A percentile compares a stretch with the other conserved stretches of the same genome.
Evolutionary conservation across 208 protist genomes (phyloP).

Genomic region (Lotmaria passim): DNA sequence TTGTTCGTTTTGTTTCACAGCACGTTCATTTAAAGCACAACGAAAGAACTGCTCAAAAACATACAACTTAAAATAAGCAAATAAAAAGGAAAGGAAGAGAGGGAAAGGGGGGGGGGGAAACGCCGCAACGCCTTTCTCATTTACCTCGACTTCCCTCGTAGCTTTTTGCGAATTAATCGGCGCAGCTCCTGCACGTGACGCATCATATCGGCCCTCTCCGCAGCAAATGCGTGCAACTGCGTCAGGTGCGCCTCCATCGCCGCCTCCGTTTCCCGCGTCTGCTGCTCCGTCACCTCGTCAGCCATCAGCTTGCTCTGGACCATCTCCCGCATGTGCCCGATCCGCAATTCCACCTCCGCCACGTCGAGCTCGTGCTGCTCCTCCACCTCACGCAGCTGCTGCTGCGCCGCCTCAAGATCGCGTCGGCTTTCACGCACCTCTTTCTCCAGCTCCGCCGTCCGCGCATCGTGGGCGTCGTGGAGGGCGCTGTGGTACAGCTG

Average conservation of each 20-base stretch:
- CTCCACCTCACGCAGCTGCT: conserved; percentile 20
- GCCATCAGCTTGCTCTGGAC: conserved; percentile 67
- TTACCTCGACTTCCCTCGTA: conserved; percentile 15
- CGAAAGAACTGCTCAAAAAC: neutral
- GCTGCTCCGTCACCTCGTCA: conserved; percentile 57
- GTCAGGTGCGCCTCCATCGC: conserved; percentile 46
- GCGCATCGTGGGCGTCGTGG: neutral
- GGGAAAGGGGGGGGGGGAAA: neutral
- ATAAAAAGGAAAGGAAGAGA: neutral
- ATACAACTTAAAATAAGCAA: neutral
- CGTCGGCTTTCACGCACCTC: conserved; percentile 3
- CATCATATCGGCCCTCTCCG: conserved; percentile 39
- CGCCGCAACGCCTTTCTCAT: no score
- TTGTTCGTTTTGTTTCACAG: no score
- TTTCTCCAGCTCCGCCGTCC: conserved; percentile 13
- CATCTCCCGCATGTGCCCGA: conserved; percentile 50
- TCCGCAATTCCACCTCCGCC: conserved; percentile 37
- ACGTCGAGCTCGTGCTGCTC: conserved; percentile 17
- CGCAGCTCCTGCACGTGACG: conserved; percentile 50
- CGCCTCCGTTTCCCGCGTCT: conserved; percentile 50
- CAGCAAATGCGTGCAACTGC: conserved; percentile 39
- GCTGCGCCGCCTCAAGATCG: neutral
- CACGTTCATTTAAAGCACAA: neutral
- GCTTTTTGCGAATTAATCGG: conserved; percentile 35
- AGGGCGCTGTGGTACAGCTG: conserved; percentile 19